Conservation (phyloP, 306 rosid species). For the Purshia tridentata region DNA sequence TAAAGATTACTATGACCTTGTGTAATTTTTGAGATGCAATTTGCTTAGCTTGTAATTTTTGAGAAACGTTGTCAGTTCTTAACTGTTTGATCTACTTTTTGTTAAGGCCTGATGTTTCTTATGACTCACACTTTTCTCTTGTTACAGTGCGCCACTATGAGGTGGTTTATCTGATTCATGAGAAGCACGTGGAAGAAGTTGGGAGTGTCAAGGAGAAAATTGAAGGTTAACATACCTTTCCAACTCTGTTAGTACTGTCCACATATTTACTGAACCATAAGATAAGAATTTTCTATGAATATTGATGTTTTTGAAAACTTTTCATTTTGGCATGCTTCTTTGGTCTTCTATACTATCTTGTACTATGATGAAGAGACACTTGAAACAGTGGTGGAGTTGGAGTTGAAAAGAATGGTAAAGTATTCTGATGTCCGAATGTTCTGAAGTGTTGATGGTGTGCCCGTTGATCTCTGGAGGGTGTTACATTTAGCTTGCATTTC, state of each 20-base stretch:
- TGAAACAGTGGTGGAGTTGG: not conserved
- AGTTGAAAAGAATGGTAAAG: not conserved
- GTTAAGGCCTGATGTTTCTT: constrained; percentile 5
- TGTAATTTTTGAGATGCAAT: not conserved
- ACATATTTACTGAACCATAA: not conserved
- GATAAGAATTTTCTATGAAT: not conserved
- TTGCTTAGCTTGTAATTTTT: not conserved
- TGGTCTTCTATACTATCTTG: not conserved
- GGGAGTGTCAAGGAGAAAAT: constrained; percentile 68
- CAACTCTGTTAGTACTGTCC: not conserved
- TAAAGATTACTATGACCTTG: not conserved
- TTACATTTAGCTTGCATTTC: not conserved
- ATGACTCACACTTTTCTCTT: constrained; percentile 22
- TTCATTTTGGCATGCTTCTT: constrained; percentile 6
- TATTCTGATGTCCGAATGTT: not conserved
- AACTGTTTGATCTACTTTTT: not conserved
- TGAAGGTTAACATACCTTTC: constrained; percentile 48
- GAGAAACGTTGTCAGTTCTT: not conserved
- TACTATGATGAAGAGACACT: not conserved
- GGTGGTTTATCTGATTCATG: constrained; percentile 80
- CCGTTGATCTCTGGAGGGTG: not conserved
- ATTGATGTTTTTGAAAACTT: not conserved
- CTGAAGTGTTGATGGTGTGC: not conserved
- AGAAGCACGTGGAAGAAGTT: constrained; percentile 74
- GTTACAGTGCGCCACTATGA: constrained; percentile 89